phyloP scores from a whole-genome alignment of 1,284 basidiomycete species.

The Coniferiporia sulphurascens region DNA sequence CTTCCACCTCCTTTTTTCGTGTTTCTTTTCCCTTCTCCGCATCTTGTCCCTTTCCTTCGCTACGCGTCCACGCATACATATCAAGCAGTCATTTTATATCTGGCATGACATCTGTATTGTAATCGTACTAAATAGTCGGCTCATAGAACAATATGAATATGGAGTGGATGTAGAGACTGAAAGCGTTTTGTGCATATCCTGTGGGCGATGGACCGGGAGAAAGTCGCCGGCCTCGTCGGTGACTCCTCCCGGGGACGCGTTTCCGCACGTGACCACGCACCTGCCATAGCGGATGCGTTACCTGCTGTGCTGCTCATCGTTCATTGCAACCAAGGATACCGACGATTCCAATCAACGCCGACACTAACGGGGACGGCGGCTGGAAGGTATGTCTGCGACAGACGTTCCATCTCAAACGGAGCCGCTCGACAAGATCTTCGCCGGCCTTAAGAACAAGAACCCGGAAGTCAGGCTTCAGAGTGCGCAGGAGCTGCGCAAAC shows the following conservation, averaged over 20 bases:
- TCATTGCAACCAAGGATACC: neutral
- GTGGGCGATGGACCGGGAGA: too few species aligned
- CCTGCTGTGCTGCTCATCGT: too few species aligned
- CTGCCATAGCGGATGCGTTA: too few species aligned
- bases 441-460: slow-evolving; percentile 56
- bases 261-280: too few species aligned
- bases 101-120: slow-evolving; percentile 10
- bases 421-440: slow-evolving; percentile 59
- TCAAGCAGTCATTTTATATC: slow-evolving; percentile 9
- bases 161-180: neutral
- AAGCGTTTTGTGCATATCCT: neutral
- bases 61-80: slow-evolving; percentile 1
- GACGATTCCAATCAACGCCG: neutral
- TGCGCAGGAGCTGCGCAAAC: slow-evolving; percentile 64
- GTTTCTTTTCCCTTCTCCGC: neutral
- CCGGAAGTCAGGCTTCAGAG: slow-evolving; percentile 58
- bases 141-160: neutral
- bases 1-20: neutral
- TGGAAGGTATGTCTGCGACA: slow-evolving; percentile 49
- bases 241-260: too few species aligned
- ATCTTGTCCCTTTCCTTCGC: neutral
- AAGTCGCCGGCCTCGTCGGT: too few species aligned
- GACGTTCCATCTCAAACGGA: slow-evolving; percentile 52
- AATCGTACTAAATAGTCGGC: slow-evolving; percentile 1
- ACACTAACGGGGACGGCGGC: neutral